Evolutionary conservation across 805 yeast species (phyloP).

Genomic region (Pichia occidentalis): DNA sequence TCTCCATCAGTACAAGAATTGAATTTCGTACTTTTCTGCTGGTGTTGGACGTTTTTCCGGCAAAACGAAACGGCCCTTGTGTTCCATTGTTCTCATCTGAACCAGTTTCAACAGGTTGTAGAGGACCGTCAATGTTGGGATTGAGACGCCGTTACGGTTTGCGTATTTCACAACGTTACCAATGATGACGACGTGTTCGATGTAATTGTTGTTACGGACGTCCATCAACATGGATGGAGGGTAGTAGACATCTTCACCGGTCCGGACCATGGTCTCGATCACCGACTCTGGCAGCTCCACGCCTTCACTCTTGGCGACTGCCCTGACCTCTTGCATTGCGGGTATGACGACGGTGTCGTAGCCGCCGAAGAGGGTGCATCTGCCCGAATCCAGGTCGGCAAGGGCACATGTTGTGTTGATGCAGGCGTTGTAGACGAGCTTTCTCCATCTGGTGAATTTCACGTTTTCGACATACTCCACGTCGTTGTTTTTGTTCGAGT

Average conservation of each 20-base stretch:
- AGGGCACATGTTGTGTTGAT: conserved; percentile 39
- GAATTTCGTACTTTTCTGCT: conserved; percentile 18
- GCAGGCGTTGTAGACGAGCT: conserved; percentile 40
- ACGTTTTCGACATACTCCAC: conserved; percentile 29
- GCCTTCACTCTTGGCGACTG: conserved; percentile 41
- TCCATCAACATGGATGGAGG: conserved; percentile 46
- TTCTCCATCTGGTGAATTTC: conserved; percentile 37
- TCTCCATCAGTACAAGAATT: conserved; percentile 3
- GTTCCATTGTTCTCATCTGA: conserved; percentile 28
- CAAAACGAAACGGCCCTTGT: conserved; percentile 21
- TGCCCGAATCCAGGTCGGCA: conserved; percentile 34
- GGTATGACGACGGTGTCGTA: conserved; percentile 27
- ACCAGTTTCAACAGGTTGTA: conserved; percentile 24
- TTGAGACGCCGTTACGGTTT: conserved; percentile 23
- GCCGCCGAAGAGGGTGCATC: conserved; percentile 25
- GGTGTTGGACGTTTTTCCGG: conserved; percentile 27
- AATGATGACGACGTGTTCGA: conserved; percentile 37
- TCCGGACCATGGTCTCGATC: conserved; percentile 36
- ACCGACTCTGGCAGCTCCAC: conserved; percentile 32
- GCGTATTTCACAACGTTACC: conserved; percentile 34
- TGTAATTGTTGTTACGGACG: conserved; percentile 33
- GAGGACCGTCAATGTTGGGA: conserved; percentile 26
- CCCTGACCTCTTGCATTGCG: conserved; percentile 38
- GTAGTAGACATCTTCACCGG: conserved; percentile 35
- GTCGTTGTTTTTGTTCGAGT: conserved; percentile 27